Base-by-base conservation (phyloP, 1,284 basidiomycete genomes). In the Coriolopsis trogii region DNA sequence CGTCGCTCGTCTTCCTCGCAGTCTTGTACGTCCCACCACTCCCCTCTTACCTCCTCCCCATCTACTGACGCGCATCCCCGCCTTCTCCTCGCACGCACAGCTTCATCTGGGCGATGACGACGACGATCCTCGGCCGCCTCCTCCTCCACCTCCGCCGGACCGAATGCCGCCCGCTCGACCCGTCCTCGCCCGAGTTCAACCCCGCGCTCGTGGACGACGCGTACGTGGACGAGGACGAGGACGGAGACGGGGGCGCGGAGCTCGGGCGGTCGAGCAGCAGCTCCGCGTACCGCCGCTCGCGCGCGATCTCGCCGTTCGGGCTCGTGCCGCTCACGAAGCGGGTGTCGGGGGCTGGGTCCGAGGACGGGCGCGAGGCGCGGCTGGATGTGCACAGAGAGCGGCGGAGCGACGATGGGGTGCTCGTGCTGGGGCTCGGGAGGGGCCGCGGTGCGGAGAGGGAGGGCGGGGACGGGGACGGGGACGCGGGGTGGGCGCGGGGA, bases 51-150 rank as follows among this genome's bases (percentile, higher is more conserved):
- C 16, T 5, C 1, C 13, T 31, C 30, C 30, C 16, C 30, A 15
- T 16, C 13, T 31, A 12, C 30, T 31, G 30, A 31, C 30, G 1
- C 30, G 30, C 36, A 16, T 18, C n/a, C 13, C 15, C 8, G 18
- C 41, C n/a, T n/a, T n/a, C n/a, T n/a, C n/a, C n/a, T n/a, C n/a
- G n/a, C n/a, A 5, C 16, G 0, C 34, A 37, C 41, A 69, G 66
- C 42, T 64, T 66, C 52, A 56, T 66, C 30, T 69, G 67, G 61
- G 58, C 59, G 26, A 57, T 60, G 56, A 60, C 59, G 1, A 63
- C 59, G 8, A 64, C 58, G 0, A 41, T 60, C 28, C 58, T 61
- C 49, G 56, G 55, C 46, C 63, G 61, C 23, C 59, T 61, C 23
- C 55, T 64, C 45, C 51, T 64, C 15, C 61, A 58, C 49, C 56